Evolutionary conservation across 2,329 filamentous ascomycete genomes (phyloP), one percentile per base, ranked within the genome.

Genomic region (Fusarium hainanense): DNA sequence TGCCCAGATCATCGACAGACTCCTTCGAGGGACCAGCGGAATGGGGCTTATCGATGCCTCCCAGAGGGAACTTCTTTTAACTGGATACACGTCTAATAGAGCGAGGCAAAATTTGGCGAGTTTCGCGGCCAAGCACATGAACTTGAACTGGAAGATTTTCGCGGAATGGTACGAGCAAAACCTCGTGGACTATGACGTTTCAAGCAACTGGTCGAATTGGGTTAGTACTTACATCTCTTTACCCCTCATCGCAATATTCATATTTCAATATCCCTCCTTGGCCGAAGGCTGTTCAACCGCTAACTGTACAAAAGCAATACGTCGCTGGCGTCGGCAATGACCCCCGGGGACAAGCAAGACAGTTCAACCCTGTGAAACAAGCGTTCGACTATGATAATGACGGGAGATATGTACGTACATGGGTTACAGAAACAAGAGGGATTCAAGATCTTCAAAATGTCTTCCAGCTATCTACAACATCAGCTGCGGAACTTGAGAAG

Each of bases 321-420:
- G 88, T 93, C 1, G 86, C 92, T 0, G 92, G 92, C 0, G 91
- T 95, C 0, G 92, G 93, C 10, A 94, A 94, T 69, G 92, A 95
- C 70, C 92, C 92, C 0, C 82, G 92, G 23, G 89, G 89, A 9
- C 87, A 91, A 8, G 87, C 87, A 0, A 84, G 92, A n/a, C 87
- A 92, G 16, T 94, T 94, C 83, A 95, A 95, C 74, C 92, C 92
- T 0, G 88, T 95, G 50, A 94, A 94, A 77, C 92, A 95, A 77
- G 90, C 89, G 0, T 87, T 92, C 44, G 91, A 94, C 68, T 94
- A 95, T 74, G 92, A 95, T 75, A 84, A 85, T 4, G 81, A 88
- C 0, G 92, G 91, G 4, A 81, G 85, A 9, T 95, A 93, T 70
- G 88, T 93, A 11, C 87, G 87, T n/a, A 82, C 86, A 4, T 95